These are phyloP conservation scores for Comarum palustre DNA, from an alignment of 306 rosid genomes.

Conservation along the genomic window DNA sequence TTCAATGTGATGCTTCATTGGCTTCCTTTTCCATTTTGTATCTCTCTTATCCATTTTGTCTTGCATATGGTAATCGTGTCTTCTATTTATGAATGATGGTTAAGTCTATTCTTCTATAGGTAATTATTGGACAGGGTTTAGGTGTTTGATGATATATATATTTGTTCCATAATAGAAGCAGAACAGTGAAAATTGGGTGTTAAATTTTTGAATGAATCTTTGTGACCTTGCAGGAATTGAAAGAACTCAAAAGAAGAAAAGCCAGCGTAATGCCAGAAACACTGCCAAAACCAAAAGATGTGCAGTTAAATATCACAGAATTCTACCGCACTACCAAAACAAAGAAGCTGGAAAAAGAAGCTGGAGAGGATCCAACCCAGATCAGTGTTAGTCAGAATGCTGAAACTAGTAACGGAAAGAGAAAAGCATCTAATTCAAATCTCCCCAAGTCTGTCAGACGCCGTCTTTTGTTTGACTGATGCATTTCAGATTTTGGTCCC, in stretches of 20 bases:
- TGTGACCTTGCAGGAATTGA: constrained; percentile 51
- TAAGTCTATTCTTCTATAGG: not conserved
- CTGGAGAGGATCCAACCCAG: constrained; percentile 38
- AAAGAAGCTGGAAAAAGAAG: constrained; percentile 30
- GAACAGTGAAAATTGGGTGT: not conserved
- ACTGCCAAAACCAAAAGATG: constrained; percentile 37
- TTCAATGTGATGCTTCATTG: not conserved
- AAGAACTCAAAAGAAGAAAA: constrained; percentile 50
- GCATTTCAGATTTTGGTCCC: not conserved
- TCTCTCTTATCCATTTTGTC: not conserved
- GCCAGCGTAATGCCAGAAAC: constrained; percentile 35
- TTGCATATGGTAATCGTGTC: not conserved
- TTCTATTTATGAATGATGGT: not conserved
- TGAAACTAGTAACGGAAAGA: constrained; percentile 41
- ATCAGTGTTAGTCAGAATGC: constrained; percentile 22
- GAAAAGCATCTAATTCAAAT: constrained; percentile 40
- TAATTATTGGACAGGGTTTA: not conserved
- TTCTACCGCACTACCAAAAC: constrained; percentile 62
- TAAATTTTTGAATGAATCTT: not conserved
- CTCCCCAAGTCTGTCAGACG: constrained; percentile 74
- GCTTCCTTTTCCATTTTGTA: not conserved
- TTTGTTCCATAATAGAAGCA: not conserved
- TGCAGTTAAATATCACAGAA: constrained; percentile 63
- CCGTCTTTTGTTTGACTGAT: constrained; percentile 72
- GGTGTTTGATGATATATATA: not conserved